Evolutionary conservation across 257 asterid genomes (phyloP).

Genomic region (Salvia miltiorrhiza): DNA sequence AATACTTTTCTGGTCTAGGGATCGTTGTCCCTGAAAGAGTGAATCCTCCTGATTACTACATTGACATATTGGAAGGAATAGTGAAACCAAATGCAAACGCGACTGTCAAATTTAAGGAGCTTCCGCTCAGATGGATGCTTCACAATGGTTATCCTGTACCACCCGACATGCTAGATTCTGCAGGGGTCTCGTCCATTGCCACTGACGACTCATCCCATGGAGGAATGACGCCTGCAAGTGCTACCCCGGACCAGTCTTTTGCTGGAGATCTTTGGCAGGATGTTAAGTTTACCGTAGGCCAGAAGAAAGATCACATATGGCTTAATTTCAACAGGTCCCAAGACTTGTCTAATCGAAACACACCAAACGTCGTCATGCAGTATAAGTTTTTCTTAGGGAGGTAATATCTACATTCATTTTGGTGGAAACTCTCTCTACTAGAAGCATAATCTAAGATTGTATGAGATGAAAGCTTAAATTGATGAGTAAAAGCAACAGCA

Average conservation of each 20-base stretch:
- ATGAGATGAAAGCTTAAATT: not conserved
- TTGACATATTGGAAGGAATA: conserved; percentile 92
- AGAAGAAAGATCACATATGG: conserved; percentile 55
- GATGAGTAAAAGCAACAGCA: not conserved
- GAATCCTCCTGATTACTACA: conserved; percentile 95
- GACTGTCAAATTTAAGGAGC: conserved; percentile 70
- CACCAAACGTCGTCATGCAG: conserved; percentile 54
- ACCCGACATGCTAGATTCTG: conserved; percentile 79
- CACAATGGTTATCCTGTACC: conserved; percentile 97
- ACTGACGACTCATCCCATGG: conserved; percentile 53
- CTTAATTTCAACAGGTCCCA: conserved; percentile 47
- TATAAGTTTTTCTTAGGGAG: conserved; percentile 83
- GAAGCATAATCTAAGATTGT: not conserved
- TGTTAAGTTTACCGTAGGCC: conserved; percentile 58
- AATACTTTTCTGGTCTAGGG: conserved; percentile 83
- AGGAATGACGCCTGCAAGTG: conserved; percentile 31
- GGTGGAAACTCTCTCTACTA: too few species aligned
- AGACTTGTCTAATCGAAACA: conserved; percentile 65
- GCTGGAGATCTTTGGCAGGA: conserved; percentile 82
- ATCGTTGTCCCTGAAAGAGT: conserved; percentile 86
- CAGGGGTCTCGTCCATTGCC: conserved; percentile 50
- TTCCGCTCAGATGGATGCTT: conserved; percentile 97
- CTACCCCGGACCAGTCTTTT: conserved; percentile 48
- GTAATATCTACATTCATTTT: conserved; percentile 33
- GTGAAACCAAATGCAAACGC: conserved; percentile 52